phyloP scores from a whole-genome alignment of 1,284 basidiomycete genomes.

The Earliella scabrosa region DNA sequence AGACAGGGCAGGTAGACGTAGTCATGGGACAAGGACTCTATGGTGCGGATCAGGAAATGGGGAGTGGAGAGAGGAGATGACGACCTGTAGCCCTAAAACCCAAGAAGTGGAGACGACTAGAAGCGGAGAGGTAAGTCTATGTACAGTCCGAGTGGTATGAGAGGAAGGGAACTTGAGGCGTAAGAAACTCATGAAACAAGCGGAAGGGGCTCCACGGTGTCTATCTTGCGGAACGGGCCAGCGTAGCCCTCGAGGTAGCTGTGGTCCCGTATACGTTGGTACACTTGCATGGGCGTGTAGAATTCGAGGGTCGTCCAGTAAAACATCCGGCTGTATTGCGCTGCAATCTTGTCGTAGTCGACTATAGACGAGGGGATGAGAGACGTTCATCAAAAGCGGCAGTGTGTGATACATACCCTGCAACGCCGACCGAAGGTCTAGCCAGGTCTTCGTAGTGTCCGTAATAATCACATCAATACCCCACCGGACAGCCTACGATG shows the following conservation, averaged over 20 bases:
- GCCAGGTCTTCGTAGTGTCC: slow-evolving; percentile 81
- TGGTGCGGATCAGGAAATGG: too few relatives aligned
- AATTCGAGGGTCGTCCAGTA: slow-evolving; percentile 74
- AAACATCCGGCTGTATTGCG: slow-evolving; percentile 70
- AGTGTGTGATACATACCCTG: slow-evolving; percentile 54
- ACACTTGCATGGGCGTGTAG: slow-evolving; percentile 54
- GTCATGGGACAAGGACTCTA: too few relatives aligned
- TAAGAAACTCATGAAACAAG: slow-evolving; percentile 1
- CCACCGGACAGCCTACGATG: slow-evolving; percentile 84
- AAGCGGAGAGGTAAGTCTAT: too few relatives aligned
- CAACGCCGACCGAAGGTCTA: slow-evolving; percentile 72
- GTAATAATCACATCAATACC: slow-evolving; percentile 92
- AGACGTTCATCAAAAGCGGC: too few relatives aligned
- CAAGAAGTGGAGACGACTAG: too few relatives aligned
- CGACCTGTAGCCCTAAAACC: too few relatives aligned
- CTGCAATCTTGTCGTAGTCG: slow-evolving; percentile 69
- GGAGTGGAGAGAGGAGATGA: too few relatives aligned
- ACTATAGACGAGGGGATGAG: slow-evolving; percentile 39
- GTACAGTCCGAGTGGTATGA: too few relatives aligned
- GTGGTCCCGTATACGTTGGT: slow-evolving; percentile 22
- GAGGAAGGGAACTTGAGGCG: neutral
- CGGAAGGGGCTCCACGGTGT: slow-evolving; percentile 12
- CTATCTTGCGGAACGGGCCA: slow-evolving; percentile 33
- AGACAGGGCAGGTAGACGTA: too few relatives aligned
- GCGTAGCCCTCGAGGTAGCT: slow-evolving; percentile 31